phyloP scores from a whole-genome alignment of 139 green algal genomes.

The Coelastrella sp. region DNA sequence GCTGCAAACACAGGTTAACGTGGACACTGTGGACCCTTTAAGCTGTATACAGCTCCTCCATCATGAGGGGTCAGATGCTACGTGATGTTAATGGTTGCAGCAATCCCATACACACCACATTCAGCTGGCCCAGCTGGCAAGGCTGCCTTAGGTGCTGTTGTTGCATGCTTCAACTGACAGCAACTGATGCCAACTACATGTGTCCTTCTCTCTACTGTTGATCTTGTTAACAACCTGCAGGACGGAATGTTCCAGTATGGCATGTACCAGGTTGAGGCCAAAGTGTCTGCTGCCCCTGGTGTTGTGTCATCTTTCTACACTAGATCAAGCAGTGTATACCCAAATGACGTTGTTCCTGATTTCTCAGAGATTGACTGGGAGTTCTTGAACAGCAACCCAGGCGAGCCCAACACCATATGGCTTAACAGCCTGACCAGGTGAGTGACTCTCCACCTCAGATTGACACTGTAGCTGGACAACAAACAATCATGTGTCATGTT shows the following conservation, averaged over 20 bases:
- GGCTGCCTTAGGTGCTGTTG: too few relatives aligned
- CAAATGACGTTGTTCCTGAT: background rate
- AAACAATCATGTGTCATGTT: too few relatives aligned
- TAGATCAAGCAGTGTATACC: background rate
- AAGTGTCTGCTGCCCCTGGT: background rate
- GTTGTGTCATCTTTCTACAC: slow-evolving; percentile 26
- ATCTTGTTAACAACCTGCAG: background rate
- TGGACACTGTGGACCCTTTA: background rate
- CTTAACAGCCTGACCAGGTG: slow-evolving; percentile 11
- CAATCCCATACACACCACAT: too few relatives aligned
- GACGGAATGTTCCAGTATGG: background rate
- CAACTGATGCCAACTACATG: too few relatives aligned
- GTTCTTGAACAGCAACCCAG: background rate
- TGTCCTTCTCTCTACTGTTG: too few relatives aligned
- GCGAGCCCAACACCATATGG: background rate
- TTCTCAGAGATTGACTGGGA: slow-evolving; percentile 41
- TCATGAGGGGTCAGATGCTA: too few relatives aligned
- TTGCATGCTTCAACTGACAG: too few relatives aligned
- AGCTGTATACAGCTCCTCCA: too few relatives aligned
- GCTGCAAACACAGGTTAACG: background rate
- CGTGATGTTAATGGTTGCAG: too few relatives aligned
- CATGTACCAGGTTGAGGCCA: slow-evolving; percentile 9
- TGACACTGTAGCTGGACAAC: too few relatives aligned
- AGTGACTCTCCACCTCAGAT: background rate
- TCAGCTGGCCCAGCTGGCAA: too few relatives aligned